These are phyloP conservation scores for Cyathus striatus DNA, from an alignment of 768 basidiomycete species.

Conservation along the genomic window DNA sequence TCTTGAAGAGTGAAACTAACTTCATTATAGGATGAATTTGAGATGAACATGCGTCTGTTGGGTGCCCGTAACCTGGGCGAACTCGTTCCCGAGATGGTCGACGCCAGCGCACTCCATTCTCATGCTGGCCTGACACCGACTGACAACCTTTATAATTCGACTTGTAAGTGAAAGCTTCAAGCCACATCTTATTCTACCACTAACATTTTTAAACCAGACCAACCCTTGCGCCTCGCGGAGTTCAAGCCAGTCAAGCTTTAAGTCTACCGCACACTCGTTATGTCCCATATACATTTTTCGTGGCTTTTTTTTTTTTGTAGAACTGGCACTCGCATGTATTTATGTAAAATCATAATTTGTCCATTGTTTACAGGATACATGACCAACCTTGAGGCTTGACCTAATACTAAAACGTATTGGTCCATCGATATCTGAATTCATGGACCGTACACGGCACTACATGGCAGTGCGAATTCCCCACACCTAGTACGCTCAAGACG, in stretches of 20 bases:
- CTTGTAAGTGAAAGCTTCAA: conserved; percentile 18
- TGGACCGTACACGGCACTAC: too few species aligned
- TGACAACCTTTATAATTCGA: conserved; percentile 23
- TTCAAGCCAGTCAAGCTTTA: conserved; percentile 9
- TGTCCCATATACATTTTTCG: too few species aligned
- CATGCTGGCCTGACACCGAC: conserved; percentile 19
- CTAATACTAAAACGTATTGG: too few species aligned
- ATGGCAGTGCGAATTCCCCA: too few species aligned
- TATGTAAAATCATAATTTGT: too few species aligned
- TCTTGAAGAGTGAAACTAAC: neutral
- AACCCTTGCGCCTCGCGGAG: conserved; percentile 20
- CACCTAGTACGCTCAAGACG: too few species aligned
- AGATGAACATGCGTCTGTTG: conserved; percentile 88
- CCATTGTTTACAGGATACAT: too few species aligned
- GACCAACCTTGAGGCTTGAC: too few species aligned
- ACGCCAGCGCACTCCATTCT: conserved; percentile 34
- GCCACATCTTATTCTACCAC: neutral
- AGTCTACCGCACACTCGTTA: neutral
- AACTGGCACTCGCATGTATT: too few species aligned
- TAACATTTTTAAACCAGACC: conserved; percentile 13
- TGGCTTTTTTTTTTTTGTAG: too few species aligned
- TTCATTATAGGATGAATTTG: conserved; percentile 73
- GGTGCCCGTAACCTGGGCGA: conserved; percentile 74
- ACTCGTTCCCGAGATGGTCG: conserved; percentile 83
- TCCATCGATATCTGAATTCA: too few species aligned